Conservation (phyloP, 1,139 yeast species). For the Magnusiomyces suaveolens region DNA sequence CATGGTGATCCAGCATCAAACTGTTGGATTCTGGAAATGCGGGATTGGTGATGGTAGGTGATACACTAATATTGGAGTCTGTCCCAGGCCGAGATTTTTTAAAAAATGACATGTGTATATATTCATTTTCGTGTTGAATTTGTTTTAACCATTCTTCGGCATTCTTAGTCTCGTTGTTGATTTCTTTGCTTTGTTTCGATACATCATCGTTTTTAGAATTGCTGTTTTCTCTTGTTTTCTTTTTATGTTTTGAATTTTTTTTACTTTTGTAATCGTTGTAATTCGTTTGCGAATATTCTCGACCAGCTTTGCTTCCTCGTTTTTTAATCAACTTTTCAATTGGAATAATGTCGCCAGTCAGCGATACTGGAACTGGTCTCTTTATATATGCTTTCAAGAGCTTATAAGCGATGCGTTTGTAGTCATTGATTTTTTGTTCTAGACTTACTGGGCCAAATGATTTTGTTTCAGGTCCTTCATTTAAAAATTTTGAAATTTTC, state of each 20-base stretch:
- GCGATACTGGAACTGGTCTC: background rate
- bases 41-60: background rate
- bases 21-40: background rate
- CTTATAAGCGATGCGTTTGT: background rate
- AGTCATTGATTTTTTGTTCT: background rate
- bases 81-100: background rate
- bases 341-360: background rate
- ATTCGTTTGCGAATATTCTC: too few species aligned
- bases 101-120: background rate
- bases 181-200: background rate
- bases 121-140: background rate
- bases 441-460: background rate
- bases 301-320: too few species aligned
- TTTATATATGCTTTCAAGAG: background rate
- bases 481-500: background rate
- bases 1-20: background rate
- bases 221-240: background rate
- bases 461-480: background rate
- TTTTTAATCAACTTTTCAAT: background rate
- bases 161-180: background rate
- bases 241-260: background rate
- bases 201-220: too few species aligned
- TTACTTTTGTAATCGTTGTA: too few species aligned
- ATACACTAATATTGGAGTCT: background rate
- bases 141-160: background rate